Percentiles rank a stretch among this genome's conserved stretches.
Conservation (phyloP, 2,329 filamentous ascomycete species). For the Colletotrichum echinochloae region DNA sequence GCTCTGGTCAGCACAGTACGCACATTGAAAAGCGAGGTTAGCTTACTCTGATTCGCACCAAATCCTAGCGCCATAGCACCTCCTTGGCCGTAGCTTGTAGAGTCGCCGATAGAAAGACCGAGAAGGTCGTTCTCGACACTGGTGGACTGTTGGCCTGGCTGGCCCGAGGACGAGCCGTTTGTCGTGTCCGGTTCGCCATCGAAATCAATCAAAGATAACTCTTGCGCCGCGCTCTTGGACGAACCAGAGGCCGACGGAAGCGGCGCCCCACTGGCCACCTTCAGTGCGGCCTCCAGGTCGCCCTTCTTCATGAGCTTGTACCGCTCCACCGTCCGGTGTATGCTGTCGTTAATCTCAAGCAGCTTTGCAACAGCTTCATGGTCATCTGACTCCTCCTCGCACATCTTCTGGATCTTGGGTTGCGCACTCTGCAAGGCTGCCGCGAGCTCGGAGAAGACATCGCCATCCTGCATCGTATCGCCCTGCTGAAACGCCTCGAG, state of each 20-base stretch:
- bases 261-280: slow-evolving; percentile 83
- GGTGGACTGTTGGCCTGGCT: slow-evolving; percentile 62
- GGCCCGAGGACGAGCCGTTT: slow-evolving; percentile 51
- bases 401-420: slow-evolving; percentile 99
- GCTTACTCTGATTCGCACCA: slow-evolving; percentile 75
- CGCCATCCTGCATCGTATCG: slow-evolving; percentile 78
- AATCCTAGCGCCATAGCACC: slow-evolving; percentile 89
- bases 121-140: slow-evolving; percentile 91
- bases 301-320: slow-evolving; percentile 98
- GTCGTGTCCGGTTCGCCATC: slow-evolving; percentile 71
- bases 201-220: slow-evolving; percentile 95
- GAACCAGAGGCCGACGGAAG: slow-evolving; percentile 44
- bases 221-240: slow-evolving; percentile 73
- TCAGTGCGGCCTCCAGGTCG: slow-evolving; percentile 84
- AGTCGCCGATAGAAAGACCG: slow-evolving; percentile 83
- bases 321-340: slow-evolving; percentile 94
- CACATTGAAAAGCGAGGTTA: not conserved
- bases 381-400: slow-evolving; percentile 97
- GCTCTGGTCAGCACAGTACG: slow-evolving; percentile 44
- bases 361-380: slow-evolving; percentile 95
- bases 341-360: slow-evolving; percentile 98
- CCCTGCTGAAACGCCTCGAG: slow-evolving; percentile 85
- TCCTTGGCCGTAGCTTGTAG: slow-evolving; percentile 73
- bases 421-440: slow-evolving; percentile 91
- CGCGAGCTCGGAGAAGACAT: slow-evolving; percentile 85